phyloP scores from a whole-genome alignment of 257 asterid genomes.

The Solanum lycopersicoides region DNA sequence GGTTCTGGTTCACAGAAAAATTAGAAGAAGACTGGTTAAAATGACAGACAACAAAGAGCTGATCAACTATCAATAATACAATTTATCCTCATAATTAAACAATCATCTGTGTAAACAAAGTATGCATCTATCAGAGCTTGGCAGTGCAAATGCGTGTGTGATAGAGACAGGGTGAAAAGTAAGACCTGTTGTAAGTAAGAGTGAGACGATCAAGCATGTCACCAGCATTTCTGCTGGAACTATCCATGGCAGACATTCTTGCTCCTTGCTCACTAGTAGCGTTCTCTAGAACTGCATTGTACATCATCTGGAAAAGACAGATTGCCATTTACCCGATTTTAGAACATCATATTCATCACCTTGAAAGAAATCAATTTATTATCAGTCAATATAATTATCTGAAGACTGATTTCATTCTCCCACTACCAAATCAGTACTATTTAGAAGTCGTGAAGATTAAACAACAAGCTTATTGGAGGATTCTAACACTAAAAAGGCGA shows the following conservation, averaged over 20 bases:
- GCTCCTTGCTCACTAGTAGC: conserved; percentile 99
- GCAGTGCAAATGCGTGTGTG: not conserved
- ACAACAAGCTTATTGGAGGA: not conserved
- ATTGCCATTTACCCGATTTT: not conserved
- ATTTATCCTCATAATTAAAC: not conserved
- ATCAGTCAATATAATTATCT: not conserved
- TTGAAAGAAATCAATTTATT: not conserved
- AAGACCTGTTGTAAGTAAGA: conserved; percentile 87
- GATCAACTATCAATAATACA: not conserved
- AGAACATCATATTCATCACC: not conserved
- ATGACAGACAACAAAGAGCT: not conserved
- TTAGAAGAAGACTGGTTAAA: not conserved
- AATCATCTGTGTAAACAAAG: not conserved
- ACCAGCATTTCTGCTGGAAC: conserved; percentile 98
- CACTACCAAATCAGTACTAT: not conserved
- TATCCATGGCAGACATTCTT: conserved; percentile 99
- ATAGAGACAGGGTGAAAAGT: not conserved
- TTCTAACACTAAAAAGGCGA: conserved; percentile 1
- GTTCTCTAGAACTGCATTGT: conserved; percentile 86
- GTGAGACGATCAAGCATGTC: conserved; percentile 99
- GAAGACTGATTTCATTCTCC: not conserved
- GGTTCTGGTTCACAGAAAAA: conserved; percentile 38
- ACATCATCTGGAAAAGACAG: conserved; percentile 53
- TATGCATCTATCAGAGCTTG: not conserved
- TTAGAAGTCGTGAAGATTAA: not conserved